Conservation (phyloP, 2,329 filamentous ascomycete species). For the Arthrinium puccinioides region DNA sequence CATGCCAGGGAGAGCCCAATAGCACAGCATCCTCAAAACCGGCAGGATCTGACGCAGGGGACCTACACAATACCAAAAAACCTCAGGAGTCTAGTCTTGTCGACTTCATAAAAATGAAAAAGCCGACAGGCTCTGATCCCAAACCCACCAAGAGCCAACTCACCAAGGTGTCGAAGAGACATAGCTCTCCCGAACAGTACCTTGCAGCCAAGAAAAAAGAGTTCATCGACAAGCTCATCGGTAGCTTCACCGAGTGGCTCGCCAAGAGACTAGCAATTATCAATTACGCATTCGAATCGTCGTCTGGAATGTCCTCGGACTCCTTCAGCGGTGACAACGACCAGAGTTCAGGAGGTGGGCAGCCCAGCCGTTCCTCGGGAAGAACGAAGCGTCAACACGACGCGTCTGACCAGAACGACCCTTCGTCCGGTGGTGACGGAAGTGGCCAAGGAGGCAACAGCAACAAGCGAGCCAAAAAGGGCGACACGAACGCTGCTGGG, state of each 20-base stretch:
- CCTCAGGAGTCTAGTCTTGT: conserved; percentile 6
- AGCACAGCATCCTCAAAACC: too few relatives aligned
- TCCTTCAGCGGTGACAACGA: conserved; percentile 4
- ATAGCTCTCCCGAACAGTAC: conserved; percentile 17
- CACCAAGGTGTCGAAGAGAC: conserved; percentile 10
- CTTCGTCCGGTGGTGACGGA: conserved; percentile 17
- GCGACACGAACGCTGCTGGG: conserved; percentile 17
- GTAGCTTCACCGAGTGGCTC: conserved; percentile 19
- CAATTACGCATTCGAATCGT: conserved; percentile 18
- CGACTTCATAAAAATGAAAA: conserved; percentile 20
- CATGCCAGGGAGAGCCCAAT: too few relatives aligned
- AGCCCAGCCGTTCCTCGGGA: conserved; percentile 10
- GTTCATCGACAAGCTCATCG: conserved; percentile 18
- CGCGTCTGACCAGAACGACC: conserved; percentile 19
- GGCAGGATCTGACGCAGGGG: too few relatives aligned
- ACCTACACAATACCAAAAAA: too few relatives aligned
- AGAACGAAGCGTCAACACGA: conserved; percentile 19
- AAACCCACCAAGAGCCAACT: conserved; percentile 15
- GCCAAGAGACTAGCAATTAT: conserved; percentile 20
- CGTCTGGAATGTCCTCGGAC: conserved; percentile 13
- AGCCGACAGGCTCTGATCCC: conserved; percentile 14
- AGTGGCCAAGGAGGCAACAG: conserved; percentile 22
- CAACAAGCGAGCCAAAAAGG: conserved; percentile 28
- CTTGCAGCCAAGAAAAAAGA: conserved; percentile 17
- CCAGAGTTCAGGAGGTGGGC: conserved; percentile 6